Base-by-base conservation (phyloP, 306 rosid species). In the Glycine latifolia region DNA sequence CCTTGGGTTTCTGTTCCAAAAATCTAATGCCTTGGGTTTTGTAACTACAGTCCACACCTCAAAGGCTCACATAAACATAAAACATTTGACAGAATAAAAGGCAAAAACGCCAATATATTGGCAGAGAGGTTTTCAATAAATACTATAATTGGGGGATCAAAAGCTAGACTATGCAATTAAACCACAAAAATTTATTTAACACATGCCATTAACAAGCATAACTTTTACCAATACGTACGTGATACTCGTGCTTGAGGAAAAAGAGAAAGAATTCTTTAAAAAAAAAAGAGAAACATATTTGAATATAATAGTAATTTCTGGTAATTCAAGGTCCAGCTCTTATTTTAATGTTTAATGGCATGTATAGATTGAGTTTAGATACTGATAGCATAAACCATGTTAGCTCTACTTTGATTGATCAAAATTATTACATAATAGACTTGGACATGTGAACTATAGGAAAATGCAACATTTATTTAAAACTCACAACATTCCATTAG, bases 301-400 rank as follows among this genome's bases (percentile, higher is more conserved):
- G 79, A 53, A 20, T 74, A 33, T 59, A 74, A 16, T 11, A 58
- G 10, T 39, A 79, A 15, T 47, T 55, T 72, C 59, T 13, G 61
- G 53, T 58, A 82, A 73, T 85, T 26, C 62, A 37, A 35, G 76
- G 73, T 33, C 60, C 0, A 71, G 80, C 87, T 73, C 78, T 54
- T 83, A 71, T 72, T 85, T 86, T 83, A 46, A 86, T 86, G 86
- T 59, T 80, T 73, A 59, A n/a, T n/a, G n/a, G n/a, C n/a, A n/a
- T n/a, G n/a, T n/a, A n/a, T n/a, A n/a, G n/a, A n/a, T n/a, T n/a
- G n/a, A n/a, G n/a, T n/a, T n/a, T n/a, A n/a, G n/a, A n/a, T n/a
- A n/a, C n/a, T n/a, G n/a, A n/a, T n/a, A n/a, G n/a, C n/a, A n/a
- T n/a, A n/a, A n/a, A n/a, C n/a, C n/a, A n/a, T n/a, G n/a, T n/a